Evolutionary conservation across 805 yeast genomes (phyloP).

Genomic region (Candida argentea): DNA sequence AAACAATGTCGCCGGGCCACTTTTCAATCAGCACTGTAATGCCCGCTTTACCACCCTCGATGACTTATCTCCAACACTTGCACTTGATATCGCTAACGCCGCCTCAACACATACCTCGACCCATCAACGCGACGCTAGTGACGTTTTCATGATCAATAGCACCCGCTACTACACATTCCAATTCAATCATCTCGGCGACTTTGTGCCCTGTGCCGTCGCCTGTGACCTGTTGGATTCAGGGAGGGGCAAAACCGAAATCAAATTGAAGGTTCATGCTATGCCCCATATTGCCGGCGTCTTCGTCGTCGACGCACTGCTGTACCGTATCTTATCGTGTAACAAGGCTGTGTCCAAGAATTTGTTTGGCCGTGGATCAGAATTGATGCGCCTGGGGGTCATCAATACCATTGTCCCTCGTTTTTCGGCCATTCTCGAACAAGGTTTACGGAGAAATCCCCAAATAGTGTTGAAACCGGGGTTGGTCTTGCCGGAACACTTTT

Average conservation of each 20-base stretch:
- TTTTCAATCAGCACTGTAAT: constrained; percentile 12
- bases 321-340: constrained; percentile 60
- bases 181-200: constrained; percentile 31
- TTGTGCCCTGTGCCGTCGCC: constrained; percentile 70
- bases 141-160: constrained; percentile 34
- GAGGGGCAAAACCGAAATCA: constrained; percentile 30
- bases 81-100: constrained; percentile 10
- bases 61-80: constrained; percentile 19
- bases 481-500: constrained; percentile 86
- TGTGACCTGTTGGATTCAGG: constrained; percentile 46
- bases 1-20: constrained; percentile 26
- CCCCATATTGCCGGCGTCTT: constrained; percentile 86
- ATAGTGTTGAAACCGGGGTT: constrained; percentile 44
- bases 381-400: constrained; percentile 31
- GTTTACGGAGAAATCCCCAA: constrained; percentile 18
- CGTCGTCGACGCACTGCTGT: constrained; percentile 44
- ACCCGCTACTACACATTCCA: constrained; percentile 53
- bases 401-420: constrained; percentile 58
- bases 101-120: not conserved
- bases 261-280: constrained; percentile 61
- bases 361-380: constrained; percentile 57
- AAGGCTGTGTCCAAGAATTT: constrained; percentile 68
- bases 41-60: constrained; percentile 8
- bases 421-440: constrained; percentile 31
- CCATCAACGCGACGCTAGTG: constrained; percentile 10